Conservation (phyloP, 2,329 filamentous ascomycete species). For the Blastomyces silverae region DNA sequence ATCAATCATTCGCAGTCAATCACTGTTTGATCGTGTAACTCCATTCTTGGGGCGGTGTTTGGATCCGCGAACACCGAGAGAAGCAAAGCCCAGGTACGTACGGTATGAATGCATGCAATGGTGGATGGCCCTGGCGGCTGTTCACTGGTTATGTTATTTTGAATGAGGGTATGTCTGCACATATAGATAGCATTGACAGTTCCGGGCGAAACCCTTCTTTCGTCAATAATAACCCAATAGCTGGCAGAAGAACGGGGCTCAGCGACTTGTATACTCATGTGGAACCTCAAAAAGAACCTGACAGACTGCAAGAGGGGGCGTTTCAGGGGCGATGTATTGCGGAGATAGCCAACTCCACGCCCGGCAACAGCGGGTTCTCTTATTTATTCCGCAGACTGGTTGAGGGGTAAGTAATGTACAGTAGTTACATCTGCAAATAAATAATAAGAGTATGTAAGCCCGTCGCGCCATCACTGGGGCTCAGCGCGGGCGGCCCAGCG, state of each 20-base stretch:
- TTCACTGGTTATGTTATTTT: too few species aligned
- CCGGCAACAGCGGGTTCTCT: too few species aligned
- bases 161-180: too few species aligned
- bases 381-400: too few species aligned
- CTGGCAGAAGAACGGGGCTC: not conserved
- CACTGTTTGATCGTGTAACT: not conserved
- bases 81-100: not conserved
- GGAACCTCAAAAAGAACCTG: not conserved
- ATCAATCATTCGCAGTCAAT: too few species aligned
- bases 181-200: too few species aligned
- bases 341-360: not conserved
- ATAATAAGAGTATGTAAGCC: not conserved
- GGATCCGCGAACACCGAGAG: not conserved
- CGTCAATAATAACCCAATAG: too few species aligned
- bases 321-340: not conserved
- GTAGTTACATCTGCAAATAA: too few species aligned
- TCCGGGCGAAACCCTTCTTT: too few species aligned
- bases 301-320: not conserved
- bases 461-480: not conserved
- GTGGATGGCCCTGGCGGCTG: too few species aligned
- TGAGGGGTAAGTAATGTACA: too few species aligned
- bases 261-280: not conserved
- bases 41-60: constrained; percentile 1
- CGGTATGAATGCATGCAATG: too few species aligned
- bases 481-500: not conserved